A percentile compares a stretch with the other conserved stretches of the same genome.
Conservation (phyloP, 1,284 basidiomycete genomes). For the Microbotryum scabiosae region DNA sequence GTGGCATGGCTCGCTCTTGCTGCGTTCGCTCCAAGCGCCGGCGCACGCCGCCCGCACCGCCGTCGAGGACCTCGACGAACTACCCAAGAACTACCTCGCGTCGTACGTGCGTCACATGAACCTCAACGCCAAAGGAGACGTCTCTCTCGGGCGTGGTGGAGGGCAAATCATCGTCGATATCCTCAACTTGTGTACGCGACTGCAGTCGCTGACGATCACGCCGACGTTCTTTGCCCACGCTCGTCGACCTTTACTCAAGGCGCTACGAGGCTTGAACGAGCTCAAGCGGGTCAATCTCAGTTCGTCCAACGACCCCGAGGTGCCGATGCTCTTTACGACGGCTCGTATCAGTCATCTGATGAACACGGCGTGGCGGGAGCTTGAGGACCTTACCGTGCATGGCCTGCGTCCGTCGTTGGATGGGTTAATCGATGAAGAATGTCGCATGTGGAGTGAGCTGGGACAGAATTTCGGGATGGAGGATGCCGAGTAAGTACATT, state of each 20-base stretch:
- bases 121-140: constrained; percentile 1
- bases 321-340: constrained; percentile 23
- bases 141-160: constrained; percentile 23
- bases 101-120: constrained; percentile 10
- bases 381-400: constrained; percentile 9
- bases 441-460: constrained; percentile 11
- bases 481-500: not conserved
- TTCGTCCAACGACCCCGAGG: constrained; percentile 5
- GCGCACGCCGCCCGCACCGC: constrained; percentile 4
- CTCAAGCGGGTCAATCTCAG: constrained; percentile 22
- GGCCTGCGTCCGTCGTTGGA: constrained; percentile 2
- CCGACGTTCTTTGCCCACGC: constrained; percentile 8
- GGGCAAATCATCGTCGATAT: constrained; percentile 21
- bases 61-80: not conserved
- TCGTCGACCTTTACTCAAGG: constrained; percentile 16
- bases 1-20: constrained; percentile 17
- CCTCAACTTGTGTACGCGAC: constrained; percentile 11
- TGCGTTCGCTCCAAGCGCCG: constrained; percentile 13
- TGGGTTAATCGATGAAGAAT: constrained; percentile 4
- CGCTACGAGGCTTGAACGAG: constrained; percentile 7
- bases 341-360: constrained; percentile 13
- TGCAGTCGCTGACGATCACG: constrained; percentile 21
- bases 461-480: not conserved
- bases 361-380: constrained; percentile 8
- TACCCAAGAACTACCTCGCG: constrained; percentile 12